Evolutionary conservation across 306 rosid species (phyloP), one percentile per base, ranked within the genome.

Genomic region (Ziziphus jujuba): DNA sequence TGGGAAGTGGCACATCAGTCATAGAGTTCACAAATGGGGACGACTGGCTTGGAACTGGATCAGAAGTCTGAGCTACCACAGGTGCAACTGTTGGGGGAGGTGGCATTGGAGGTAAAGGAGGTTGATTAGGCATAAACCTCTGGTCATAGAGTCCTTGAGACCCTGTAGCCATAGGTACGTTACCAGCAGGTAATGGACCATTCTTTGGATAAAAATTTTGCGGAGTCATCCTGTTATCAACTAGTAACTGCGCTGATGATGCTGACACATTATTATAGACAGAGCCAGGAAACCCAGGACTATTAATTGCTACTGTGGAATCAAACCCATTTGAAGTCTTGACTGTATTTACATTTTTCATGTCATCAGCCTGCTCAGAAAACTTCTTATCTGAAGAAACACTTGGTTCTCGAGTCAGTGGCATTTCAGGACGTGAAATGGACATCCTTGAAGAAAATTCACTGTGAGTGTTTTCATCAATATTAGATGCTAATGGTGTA

Each of bases 371-470:
- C 74, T 76, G 89, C 76, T 90, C 99, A 70, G 75, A 75, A 82
- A 85, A 93, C 78, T 84, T 90, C 77, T 85, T 90, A 62, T 89
- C 96, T 0, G 97, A 93, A 64, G 96, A 81, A 67, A 93, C 95
- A 70, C 97, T 93, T 12, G 86, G 79, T 69, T 93, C 99, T 56
- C 95, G 91, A 63, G 84, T 82, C 62, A 93, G 82, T 59, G 87
- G 78, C 83, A 75, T 75, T 59, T 88, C 96, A 55, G 90, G 89
- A 47, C 77, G 96, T 6, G 96, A 88, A 75, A 81, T 88, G 48
- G 99, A 88, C 82, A 93, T 84, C 89, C 89, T 85, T 2, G 99
- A 90, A 75, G 97, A 93, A 84, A 86, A 90, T 58, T 93, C 99
- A 78, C 87, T 88, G 52, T 73, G 92, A 33, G 75, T 75, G 69